These are phyloP conservation scores for Neopestalotiopsis clavispora DNA, from an alignment of 2,329 filamentous ascomycete species.

Conservation along the genomic window DNA sequence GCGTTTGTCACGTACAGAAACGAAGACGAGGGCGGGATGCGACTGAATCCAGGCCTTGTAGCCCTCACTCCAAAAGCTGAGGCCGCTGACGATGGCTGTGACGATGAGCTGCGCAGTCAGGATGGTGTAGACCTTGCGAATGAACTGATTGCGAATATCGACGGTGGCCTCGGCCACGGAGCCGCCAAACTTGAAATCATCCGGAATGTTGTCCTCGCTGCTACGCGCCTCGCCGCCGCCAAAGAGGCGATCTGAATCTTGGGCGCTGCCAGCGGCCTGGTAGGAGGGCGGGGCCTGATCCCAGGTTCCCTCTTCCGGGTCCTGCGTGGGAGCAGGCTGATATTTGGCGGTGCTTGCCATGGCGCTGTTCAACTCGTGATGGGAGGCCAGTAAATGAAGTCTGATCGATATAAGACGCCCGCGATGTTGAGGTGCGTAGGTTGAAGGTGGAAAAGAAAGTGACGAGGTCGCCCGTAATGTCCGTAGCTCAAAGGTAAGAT, in stretches of 20 bases:
- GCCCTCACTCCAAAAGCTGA: constrained; percentile 81
- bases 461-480: not conserved
- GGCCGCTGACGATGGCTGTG: constrained; percentile 78
- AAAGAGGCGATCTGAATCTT: constrained; percentile 64
- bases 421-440: not conserved
- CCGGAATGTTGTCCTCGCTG: constrained; percentile 90
- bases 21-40: constrained; percentile 83
- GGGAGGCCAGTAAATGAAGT: not conserved
- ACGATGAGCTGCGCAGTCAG: constrained; percentile 91
- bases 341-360: constrained; percentile 86
- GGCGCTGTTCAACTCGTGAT: not conserved
- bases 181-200: constrained; percentile 99
- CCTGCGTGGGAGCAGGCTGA: constrained; percentile 79
- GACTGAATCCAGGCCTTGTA: constrained; percentile 90
- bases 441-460: not conserved
- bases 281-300: constrained; percentile 83
- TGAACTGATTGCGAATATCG: constrained; percentile 95
- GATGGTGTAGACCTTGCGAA: constrained; percentile 97
- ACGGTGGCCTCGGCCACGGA: constrained; percentile 92
- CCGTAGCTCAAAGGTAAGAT: not conserved
- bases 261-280: constrained; percentile 46
- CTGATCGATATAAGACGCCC: not conserved
- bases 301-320: constrained; percentile 75
- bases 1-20: constrained; percentile 61
- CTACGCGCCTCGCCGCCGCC: constrained; percentile 71